Evolutionary conservation across 768 basidiomycete species (phyloP).

Genomic region (Suillus fuscotomentosus): DNA sequence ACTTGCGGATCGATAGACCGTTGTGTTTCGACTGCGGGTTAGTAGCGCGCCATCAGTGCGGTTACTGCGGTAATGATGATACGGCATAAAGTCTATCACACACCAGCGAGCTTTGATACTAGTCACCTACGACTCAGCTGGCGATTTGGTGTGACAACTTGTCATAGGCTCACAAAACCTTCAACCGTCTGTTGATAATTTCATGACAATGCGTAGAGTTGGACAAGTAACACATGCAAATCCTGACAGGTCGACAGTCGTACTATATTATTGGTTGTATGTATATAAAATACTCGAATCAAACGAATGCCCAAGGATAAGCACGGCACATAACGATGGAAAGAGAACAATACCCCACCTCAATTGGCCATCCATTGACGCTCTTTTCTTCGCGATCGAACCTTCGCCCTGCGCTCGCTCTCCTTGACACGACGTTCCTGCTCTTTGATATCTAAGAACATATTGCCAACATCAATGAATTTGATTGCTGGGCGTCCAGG

Average conservation of each 20-base stretch:
- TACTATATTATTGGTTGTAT: not conserved
- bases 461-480: slow-evolving; percentile 74
- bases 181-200: not conserved
- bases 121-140: not conserved
- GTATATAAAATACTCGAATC: not conserved
- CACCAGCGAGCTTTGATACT: not conserved
- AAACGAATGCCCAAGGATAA: not conserved
- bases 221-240: too few relatives aligned
- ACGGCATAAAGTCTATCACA: not conserved
- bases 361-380: slow-evolving; percentile 3
- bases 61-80: not conserved
- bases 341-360: not conserved
- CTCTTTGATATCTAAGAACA: slow-evolving; percentile 62
- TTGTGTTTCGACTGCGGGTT: not conserved
- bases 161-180: not conserved
- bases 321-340: not conserved
- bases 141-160: not conserved
- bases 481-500: slow-evolving; percentile 54
- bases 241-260: not conserved
- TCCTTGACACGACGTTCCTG: slow-evolving; percentile 47
- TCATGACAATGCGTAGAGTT: not conserved
- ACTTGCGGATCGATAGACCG: not conserved
- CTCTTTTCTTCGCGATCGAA: slow-evolving; percentile 29
- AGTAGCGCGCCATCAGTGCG: not conserved
- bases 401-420: slow-evolving; percentile 44